Percentiles rank a stretch among this genome's conserved stretches.
Conservation (phyloP, 176 grass and related monocot genomes). For the Puya raimondii region DNA sequence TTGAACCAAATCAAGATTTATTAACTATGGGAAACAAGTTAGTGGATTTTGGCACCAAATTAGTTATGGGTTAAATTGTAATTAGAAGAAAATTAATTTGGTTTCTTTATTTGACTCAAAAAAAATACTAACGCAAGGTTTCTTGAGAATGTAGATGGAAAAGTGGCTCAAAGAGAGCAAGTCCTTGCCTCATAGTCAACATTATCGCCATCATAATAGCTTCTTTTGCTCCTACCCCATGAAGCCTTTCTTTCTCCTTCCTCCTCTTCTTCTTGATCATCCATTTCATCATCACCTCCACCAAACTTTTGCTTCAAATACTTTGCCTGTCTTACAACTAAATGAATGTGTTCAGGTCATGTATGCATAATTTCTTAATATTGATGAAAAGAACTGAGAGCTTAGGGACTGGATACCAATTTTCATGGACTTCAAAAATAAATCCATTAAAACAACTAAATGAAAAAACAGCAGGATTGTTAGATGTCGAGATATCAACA, state of each 20-base stretch:
- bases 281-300: constrained; percentile 72
- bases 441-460: too few species aligned
- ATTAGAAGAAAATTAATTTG: too few species aligned
- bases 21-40: too few species aligned
- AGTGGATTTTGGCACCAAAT: too few species aligned
- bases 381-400: neutral
- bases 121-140: too few species aligned
- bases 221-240: constrained; percentile 54
- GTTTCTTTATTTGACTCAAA: too few species aligned
- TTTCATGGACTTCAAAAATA: too few species aligned
- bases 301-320: constrained; percentile 51
- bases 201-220: constrained; percentile 48
- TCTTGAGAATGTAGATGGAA: neutral
- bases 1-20: too few species aligned
- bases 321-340: constrained; percentile 61
- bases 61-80: too few species aligned
- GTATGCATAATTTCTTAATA: constrained; percentile 7
- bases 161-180: neutral
- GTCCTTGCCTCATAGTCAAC: constrained; percentile 35
- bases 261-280: constrained; percentile 57
- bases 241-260: constrained; percentile 21
- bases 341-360: constrained; percentile 14
- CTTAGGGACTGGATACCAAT: too few species aligned
- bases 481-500: too few species aligned
- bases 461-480: too few species aligned